Evolutionary conservation across 2,329 filamentous ascomycete genomes (phyloP).

Genomic region (Atkinsonella hypoxylon): DNA sequence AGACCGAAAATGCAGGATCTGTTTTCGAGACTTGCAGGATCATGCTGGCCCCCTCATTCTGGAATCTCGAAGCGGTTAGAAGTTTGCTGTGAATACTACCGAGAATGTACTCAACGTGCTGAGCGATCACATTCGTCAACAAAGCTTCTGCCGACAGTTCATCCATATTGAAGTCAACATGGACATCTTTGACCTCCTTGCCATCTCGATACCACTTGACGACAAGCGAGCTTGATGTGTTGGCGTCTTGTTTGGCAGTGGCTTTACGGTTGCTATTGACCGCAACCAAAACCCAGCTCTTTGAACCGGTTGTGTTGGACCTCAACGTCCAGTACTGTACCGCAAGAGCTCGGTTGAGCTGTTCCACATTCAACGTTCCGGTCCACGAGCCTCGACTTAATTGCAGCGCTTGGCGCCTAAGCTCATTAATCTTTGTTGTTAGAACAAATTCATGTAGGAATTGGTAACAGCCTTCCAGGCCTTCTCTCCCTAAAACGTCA

Average conservation of each 20-base stretch:
- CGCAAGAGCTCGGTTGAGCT: conserved; percentile 67
- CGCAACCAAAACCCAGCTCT: conserved; percentile 87
- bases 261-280: conserved; percentile 53
- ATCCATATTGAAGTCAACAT: conserved; percentile 54
- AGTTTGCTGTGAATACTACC: conserved; percentile 52
- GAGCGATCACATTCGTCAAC: conserved; percentile 60
- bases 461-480: conserved; percentile 69
- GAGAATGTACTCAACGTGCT: conserved; percentile 63
- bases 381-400: conserved; percentile 65
- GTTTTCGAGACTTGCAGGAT: conserved; percentile 43
- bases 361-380: conserved; percentile 64
- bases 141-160: conserved; percentile 63
- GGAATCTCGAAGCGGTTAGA: conserved; percentile 46
- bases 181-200: conserved; percentile 56
- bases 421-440: conserved; percentile 79
- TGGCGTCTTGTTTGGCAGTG: conserved; percentile 26
- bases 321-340: conserved; percentile 83
- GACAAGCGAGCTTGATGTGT: conserved; percentile 41
- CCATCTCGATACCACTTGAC: conserved; percentile 78
- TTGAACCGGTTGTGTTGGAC: conserved; percentile 39
- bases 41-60: conserved; percentile 45
- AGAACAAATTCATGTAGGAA: conserved; percentile 80
- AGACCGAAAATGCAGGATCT: conserved; percentile 53
- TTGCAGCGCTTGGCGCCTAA: conserved; percentile 63
- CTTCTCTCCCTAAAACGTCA: conserved; percentile 52